A percentile compares a stretch with the other conserved stretches of the same genome.
These are phyloP conservation scores for Starmera stellimalicola DNA, from an alignment of 1,139 yeast species.

Conservation along the genomic window DNA sequence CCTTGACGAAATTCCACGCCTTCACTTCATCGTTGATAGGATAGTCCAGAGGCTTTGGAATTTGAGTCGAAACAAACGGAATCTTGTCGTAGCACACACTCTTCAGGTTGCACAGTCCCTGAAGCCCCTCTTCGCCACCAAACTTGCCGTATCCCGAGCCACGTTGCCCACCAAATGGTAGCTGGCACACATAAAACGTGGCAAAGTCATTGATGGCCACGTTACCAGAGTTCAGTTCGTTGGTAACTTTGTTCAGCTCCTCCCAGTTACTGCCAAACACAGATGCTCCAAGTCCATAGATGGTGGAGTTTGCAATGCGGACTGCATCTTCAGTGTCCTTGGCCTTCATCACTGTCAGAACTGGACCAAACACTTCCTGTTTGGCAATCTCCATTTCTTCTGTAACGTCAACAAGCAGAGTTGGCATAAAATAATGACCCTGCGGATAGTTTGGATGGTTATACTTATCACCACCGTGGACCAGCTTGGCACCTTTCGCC, in stretches of 20 bases:
- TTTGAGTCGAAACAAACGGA: conserved; percentile 67
- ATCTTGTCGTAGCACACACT: conserved; percentile 79
- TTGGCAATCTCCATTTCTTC: conserved; percentile 71
- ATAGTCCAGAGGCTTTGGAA: conserved; percentile 84
- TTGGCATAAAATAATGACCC: conserved; percentile 90
- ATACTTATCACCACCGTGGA: conserved; percentile 72
- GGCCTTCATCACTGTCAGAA: conserved; percentile 72
- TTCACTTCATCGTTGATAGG: conserved; percentile 73
- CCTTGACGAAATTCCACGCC: conserved; percentile 83
- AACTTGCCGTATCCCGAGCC: conserved; percentile 95
- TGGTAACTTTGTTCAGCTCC: conserved; percentile 54
- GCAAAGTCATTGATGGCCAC: conserved; percentile 97
- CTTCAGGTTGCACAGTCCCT: conserved; percentile 81
- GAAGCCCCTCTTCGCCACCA: conserved; percentile 93
- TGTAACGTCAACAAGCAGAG: conserved; percentile 74
- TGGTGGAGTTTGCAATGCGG: conserved; percentile 75
- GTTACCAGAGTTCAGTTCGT: conserved; percentile 66
- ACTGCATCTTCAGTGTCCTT: conserved; percentile 57
- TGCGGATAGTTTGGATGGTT: conserved; percentile 89
- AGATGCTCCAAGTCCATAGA: conserved; percentile 85
- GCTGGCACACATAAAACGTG: conserved; percentile 86
- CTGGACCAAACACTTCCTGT: conserved; percentile 91
- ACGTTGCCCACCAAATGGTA: conserved; percentile 91
- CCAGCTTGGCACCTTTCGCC: conserved; percentile 64
- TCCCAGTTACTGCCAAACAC: conserved; percentile 62